phyloP scores from a whole-genome alignment of 2,329 filamentous ascomycete genomes.

The Decorospora gaudefroyi region DNA sequence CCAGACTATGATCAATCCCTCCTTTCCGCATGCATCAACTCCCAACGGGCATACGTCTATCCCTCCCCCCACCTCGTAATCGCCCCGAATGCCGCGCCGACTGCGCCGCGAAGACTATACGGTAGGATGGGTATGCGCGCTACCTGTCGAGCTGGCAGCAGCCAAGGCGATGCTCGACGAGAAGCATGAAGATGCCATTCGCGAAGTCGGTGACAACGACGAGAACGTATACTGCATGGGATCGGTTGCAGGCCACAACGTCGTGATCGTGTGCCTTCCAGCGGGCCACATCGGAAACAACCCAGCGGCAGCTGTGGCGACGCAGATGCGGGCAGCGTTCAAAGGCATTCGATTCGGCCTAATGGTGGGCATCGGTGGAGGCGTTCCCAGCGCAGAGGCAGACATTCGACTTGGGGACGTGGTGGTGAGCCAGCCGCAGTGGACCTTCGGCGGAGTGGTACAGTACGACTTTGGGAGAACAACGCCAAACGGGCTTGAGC shows the following conservation, averaged over 20 bases:
- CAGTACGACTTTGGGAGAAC: conserved; percentile 29
- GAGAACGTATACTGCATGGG: conserved; percentile 30
- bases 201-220: conserved; percentile 35
- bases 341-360: conserved; percentile 46
- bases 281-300: conserved; percentile 40
- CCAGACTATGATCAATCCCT: conserved; percentile 5
- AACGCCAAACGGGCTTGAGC: conserved; percentile 16
- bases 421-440: conserved; percentile 24
- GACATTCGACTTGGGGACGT: conserved; percentile 36
- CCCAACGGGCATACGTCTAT: not conserved
- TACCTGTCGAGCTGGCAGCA: conserved; percentile 16
- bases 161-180: conserved; percentile 13
- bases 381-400: conserved; percentile 21
- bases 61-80: not conserved
- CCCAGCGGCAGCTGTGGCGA: conserved; percentile 41
- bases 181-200: conserved; percentile 16
- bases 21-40: conserved; percentile 7
- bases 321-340: conserved; percentile 41
- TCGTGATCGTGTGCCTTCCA: conserved; percentile 26
- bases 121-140: conserved; percentile 20
- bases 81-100: conserved; percentile 4
- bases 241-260: conserved; percentile 39
- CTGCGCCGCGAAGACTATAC: conserved; percentile 14
- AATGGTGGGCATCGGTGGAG: conserved; percentile 53
- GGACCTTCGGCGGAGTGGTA: conserved; percentile 16